Base-by-base conservation (phyloP, 306 rosid genomes). In the Inga leiocalycina region DNA sequence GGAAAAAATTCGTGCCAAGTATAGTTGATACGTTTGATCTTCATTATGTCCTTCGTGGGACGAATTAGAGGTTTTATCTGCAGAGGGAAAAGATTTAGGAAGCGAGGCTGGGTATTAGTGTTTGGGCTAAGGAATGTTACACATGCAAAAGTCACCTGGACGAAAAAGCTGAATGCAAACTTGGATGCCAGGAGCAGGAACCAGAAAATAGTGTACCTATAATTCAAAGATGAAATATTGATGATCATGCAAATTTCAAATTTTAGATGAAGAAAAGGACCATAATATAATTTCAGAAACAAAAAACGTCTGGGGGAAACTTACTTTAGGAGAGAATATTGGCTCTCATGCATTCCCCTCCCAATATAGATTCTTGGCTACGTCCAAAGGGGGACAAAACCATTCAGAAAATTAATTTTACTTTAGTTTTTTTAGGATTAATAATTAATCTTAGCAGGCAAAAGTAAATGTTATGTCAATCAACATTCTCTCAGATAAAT, bases 261-360 rank as follows among this genome's bases (percentile, higher is more conserved):
- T 16, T 68, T 24, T 74, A 86, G 56, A 54, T 74, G 52, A 39
- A 76, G 83, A 30, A 46, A 13, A 37, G 74, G 74, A 54, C 56
- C 59, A 75, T n/a, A 67, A 44, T 37, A 79, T 43, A 85, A 46
- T 56, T 77, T 76, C 72, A 51, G 74, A 80, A 82, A 80, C 66
- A 80, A 62, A 62, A 68, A 68, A 66, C 22, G 44, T 44, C 67
- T 64, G 39, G 43, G 68, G 70, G 67, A 77, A 88, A 81, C 99
- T 86, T 89, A 96, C 99, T 92, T 96, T 32, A 96, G 66, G 54
- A 94, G 97, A 84, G 94, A 66, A 88, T 87, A 91, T 77, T 88
- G 98, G 77, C 97, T 94, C 80, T 96, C 99, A 77, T 96, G 99
- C 99, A 96, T 96, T 82, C 99, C 99, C 83, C 99, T 91, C 67